Percentiles rank a stretch among this genome's conserved stretches.
phyloP scores from a whole-genome alignment of 352 stramenopile genomes.

The Globisporangium abappressorium region DNA sequence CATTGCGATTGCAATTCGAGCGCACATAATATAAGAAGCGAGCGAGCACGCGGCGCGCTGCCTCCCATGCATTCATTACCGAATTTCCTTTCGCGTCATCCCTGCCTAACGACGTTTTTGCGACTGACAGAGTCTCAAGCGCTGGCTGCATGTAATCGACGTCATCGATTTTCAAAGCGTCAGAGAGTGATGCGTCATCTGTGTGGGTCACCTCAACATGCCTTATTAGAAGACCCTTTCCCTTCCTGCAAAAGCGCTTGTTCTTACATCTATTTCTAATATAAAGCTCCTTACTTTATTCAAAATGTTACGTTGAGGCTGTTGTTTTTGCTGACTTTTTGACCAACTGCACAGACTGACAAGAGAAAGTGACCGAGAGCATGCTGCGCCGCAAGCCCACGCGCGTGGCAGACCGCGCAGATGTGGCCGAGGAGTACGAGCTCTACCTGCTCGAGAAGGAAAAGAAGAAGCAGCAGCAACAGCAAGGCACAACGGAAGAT shows the following conservation, averaged over 20 bases:
- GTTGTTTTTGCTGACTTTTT: too few species aligned
- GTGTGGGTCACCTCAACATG: neutral
- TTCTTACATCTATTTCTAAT: too few species aligned
- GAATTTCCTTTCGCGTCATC: neutral
- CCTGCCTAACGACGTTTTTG: neutral
- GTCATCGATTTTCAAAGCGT: neutral
- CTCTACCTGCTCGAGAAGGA: slow-evolving; percentile 59
- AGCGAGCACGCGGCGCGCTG: too few species aligned
- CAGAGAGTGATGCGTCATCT: neutral
- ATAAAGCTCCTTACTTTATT: too few species aligned
- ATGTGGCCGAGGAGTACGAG: slow-evolving; percentile 74
- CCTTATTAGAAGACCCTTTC: neutral
- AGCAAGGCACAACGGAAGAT: neutral
- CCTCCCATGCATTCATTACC: too few species aligned
- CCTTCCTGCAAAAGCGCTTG: too few species aligned
- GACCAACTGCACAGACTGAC: too few species aligned
- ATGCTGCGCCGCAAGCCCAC: slow-evolving; percentile 64
- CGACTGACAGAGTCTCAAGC: neutral
- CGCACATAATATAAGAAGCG: too few species aligned
- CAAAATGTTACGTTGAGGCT: too few species aligned
- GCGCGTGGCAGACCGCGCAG: slow-evolving; percentile 60
- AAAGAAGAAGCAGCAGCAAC: slow-evolving; percentile 36
- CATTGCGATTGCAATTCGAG: too few species aligned
- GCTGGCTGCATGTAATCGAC: neutral
- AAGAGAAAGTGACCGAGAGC: neutral